Evolutionary conservation across 2,329 filamentous ascomycete species (phyloP).

Genomic region (Diaporthe vaccinii): DNA sequence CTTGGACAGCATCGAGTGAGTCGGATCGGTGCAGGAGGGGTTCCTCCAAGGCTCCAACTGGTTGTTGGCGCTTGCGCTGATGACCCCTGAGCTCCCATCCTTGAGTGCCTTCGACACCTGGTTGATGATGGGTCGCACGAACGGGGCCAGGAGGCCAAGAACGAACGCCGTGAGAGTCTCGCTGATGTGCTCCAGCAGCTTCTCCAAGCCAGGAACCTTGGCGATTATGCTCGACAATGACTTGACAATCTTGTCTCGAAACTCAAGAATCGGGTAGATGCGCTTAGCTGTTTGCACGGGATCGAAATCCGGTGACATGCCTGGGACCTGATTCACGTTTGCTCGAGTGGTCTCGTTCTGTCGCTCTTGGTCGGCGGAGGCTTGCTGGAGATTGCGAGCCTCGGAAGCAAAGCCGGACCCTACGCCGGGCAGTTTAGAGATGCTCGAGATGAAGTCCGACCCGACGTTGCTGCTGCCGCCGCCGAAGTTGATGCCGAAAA

Average conservation of each 20-base stretch:
- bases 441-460: conserved; percentile 77
- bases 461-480: conserved; percentile 50
- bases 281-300: conserved; percentile 80
- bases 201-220: conserved; percentile 91
- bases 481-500: conserved; percentile 52
- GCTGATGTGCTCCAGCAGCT: conserved; percentile 92
- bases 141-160: conserved; percentile 90
- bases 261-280: conserved; percentile 95
- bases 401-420: conserved; percentile 76
- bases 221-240: conserved; percentile 87
- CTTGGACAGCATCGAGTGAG: conserved; percentile 86
- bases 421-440: conserved; percentile 81
- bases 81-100: conserved; percentile 81
- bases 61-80: conserved; percentile 76
- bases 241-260: conserved; percentile 93
- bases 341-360: conserved; percentile 60
- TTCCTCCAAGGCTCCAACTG: conserved; percentile 88
- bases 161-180: conserved; percentile 95
- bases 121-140: conserved; percentile 91
- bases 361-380: conserved; percentile 74
- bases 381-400: conserved; percentile 72
- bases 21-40: conserved; percentile 80
- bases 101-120: conserved; percentile 88
- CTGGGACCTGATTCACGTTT: conserved; percentile 74
- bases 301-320: conserved; percentile 83